Conservation (phyloP, 305 asterid genomes). For the Nicotiana rustica region DNA sequence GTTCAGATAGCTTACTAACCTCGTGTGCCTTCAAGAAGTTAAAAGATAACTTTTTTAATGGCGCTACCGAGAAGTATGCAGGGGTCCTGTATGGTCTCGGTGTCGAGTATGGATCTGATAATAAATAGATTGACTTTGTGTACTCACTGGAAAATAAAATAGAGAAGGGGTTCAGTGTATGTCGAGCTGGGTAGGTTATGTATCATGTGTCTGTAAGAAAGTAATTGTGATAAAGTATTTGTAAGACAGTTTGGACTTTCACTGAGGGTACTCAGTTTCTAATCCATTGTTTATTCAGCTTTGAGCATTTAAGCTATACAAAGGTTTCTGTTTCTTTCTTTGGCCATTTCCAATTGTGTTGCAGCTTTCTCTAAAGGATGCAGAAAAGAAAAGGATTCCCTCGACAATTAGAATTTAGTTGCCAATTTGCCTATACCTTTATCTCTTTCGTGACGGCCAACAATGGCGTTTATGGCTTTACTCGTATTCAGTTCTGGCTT, state of each 20-base stretch:
- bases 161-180: slow-evolving; percentile 33
- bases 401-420: too few species aligned
- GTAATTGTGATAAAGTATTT: slow-evolving; percentile 34
- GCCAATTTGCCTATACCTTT: too few species aligned
- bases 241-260: slow-evolving; percentile 33
- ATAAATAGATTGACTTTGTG: slow-evolving; percentile 36
- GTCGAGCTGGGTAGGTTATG: slow-evolving; percentile 33
- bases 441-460: too few species aligned
- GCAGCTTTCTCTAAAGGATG: background rate
- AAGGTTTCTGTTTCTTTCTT: background rate
- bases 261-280: slow-evolving; percentile 34
- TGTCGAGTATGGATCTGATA: slow-evolving; percentile 54
- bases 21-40: slow-evolving; percentile 56
- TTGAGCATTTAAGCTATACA: slow-evolving; percentile 3
- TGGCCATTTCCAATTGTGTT: background rate
- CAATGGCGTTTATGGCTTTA: too few species aligned
- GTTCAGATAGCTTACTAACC: slow-evolving; percentile 64
- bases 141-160: slow-evolving; percentile 29
- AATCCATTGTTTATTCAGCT: slow-evolving; percentile 29
- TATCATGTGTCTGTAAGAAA: slow-evolving; percentile 35
- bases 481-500: too few species aligned
- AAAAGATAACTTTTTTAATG: slow-evolving; percentile 58
- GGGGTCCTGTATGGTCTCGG: slow-evolving; percentile 63
- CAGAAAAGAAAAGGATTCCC: too few species aligned
- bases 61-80: slow-evolving; percentile 56